These are phyloP conservation scores for Agrostemma githago DNA, from an alignment of 148 eudicot genomes.

Conservation along the genomic window DNA sequence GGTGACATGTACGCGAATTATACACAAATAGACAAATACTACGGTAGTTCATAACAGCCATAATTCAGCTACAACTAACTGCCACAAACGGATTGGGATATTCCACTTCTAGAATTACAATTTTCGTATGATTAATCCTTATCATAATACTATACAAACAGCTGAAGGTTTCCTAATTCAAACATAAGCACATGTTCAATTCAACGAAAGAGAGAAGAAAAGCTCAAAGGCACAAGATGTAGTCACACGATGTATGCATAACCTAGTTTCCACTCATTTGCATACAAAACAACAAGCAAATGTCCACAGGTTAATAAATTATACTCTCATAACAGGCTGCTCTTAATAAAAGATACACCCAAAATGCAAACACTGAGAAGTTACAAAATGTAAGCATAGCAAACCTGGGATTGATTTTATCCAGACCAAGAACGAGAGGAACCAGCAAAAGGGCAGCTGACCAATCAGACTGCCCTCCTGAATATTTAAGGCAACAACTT, in stretches of 20 bases:
- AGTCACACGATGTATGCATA: background rate
- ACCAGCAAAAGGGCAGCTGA: constrained; percentile 75
- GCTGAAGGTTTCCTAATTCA: background rate
- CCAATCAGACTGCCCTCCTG: constrained; percentile 60
- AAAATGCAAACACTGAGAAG: background rate
- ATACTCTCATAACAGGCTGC: background rate
- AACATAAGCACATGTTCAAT: background rate
- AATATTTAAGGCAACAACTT: constrained; percentile 51
- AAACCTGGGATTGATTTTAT: constrained; percentile 91
- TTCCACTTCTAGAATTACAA: background rate
- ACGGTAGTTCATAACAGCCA: background rate
- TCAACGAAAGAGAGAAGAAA: background rate
- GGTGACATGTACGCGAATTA: background rate
- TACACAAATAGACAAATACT: background rate
- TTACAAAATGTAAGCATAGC: constrained; percentile 9
- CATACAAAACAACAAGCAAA: background rate
- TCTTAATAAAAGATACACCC: background rate
- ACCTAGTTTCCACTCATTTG: background rate
- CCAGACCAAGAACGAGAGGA: constrained; percentile 95
- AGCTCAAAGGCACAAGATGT: background rate
- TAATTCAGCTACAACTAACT: background rate
- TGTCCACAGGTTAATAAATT: background rate
- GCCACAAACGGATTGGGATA: background rate
- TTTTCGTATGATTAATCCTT: background rate
- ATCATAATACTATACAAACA: background rate